Evolutionary conservation across 306 rosid genomes (phyloP), one percentile per base, ranked within the genome.

Genomic region (Rubus idaeus): DNA sequence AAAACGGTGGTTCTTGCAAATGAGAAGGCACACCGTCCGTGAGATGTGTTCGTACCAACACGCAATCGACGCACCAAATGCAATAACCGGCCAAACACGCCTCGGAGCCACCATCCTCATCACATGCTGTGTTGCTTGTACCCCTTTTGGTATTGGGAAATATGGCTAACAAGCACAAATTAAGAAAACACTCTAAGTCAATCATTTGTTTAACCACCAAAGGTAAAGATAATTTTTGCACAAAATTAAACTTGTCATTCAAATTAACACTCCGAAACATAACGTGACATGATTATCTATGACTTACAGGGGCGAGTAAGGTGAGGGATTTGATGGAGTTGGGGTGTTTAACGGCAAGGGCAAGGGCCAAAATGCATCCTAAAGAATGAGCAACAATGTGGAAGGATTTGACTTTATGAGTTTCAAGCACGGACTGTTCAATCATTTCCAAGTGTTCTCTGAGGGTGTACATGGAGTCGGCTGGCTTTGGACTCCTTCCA

Each of bases 21-120:
- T 88, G 47, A 96, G 79, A 41, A 96, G 85, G 82, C 99, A 96
- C 75, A 91, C 79, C 5, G 96, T 79, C 58, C 99, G 39, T 11
- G 93, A 84, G 60, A 96, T 96, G 68, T 96, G 99, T 78, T 96
- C 99, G 40, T 96, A 96, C 97, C 97, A 92, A 77, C 97, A 96
- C 14, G 89, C 96, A 47, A 92, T 82, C 1, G 99, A 92, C 35
- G 97, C 91, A 0, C 98, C 99, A 8, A 92, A 85, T 0, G 84
- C 78, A 16, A 96, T 88, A 8, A 79, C 88, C 8, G 99, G 99
- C 97, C 98, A 96, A 62, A 96, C 97, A 40, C 94, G 92, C 77
- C 98, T 49, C 0, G 99, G 99, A 0, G 99, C 99, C 3, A 96
- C 78, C 86, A 71, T 91, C 61, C 93, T 84, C 98, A 96, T 89